These are phyloP conservation scores for Cyclostephanos tholiformis DNA, from an alignment of 108 stramenopile genomes.

Conservation along the genomic window DNA sequence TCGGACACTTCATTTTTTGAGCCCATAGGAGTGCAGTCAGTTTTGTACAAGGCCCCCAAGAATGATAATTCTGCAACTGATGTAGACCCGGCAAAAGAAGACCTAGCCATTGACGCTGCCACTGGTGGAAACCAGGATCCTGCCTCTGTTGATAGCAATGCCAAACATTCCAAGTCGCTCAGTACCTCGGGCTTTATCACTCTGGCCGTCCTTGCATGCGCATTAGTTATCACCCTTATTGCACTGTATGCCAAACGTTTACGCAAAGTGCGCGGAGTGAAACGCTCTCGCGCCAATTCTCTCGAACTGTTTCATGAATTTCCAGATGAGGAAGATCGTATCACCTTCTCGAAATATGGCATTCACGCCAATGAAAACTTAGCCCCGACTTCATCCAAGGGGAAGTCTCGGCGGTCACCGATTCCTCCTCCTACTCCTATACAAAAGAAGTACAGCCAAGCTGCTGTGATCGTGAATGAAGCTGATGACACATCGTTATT, in stretches of 20 bases:
- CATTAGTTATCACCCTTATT: slow-evolving; percentile 3
- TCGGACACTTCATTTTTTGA: slow-evolving; percentile 8
- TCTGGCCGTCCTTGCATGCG: slow-evolving; percentile 7
- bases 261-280: slow-evolving; percentile 5
- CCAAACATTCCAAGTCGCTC: not conserved
- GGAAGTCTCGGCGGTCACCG: not conserved
- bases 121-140: slow-evolving; percentile 9
- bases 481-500: slow-evolving; percentile 31
- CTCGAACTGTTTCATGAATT: slow-evolving; percentile 32
- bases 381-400: not conserved
- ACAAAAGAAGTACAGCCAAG: not conserved
- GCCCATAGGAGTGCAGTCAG: slow-evolving; percentile 4
- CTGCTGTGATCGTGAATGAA: slow-evolving; percentile 32
- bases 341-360: not conserved
- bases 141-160: not conserved
- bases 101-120: not conserved
- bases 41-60: not conserved
- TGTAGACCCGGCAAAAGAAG: slow-evolving; percentile 1
- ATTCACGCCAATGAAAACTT: not conserved
- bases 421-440: not conserved
- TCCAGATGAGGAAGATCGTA: slow-evolving; percentile 17
- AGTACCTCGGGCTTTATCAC: slow-evolving; percentile 11
- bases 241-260: not conserved
- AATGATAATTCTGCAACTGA: slow-evolving; percentile 3
- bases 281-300: slow-evolving; percentile 6